phyloP scores from a whole-genome alignment of 129 eudicot species.

The Pulicaria dysenterica region DNA sequence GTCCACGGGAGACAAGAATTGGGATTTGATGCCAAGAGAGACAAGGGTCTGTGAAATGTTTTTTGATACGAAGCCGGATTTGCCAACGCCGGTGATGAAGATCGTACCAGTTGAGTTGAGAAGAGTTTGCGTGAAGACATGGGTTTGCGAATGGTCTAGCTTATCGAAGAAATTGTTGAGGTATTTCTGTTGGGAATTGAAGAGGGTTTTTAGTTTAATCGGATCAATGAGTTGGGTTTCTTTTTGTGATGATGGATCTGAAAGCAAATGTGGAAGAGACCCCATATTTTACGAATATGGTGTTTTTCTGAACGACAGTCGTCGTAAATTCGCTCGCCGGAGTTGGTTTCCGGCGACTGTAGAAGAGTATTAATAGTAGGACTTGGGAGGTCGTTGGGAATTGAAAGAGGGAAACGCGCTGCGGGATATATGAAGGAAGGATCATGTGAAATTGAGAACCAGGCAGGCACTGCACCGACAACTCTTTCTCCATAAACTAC shows the following conservation, averaged over 20 bases:
- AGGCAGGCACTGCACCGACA: conserved; percentile 30
- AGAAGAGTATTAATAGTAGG: background rate
- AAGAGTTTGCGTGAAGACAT: conserved; percentile 76
- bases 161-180: conserved; percentile 82
- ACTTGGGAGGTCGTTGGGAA: background rate
- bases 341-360: conserved; percentile 29
- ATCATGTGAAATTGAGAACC: conserved; percentile 17
- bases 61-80: conserved; percentile 91
- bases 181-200: conserved; percentile 80
- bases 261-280: conserved; percentile 39
- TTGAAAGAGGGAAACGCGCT: background rate
- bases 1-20: conserved; percentile 75
- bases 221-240: conserved; percentile 39
- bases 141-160: conserved; percentile 76
- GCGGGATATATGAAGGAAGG: background rate
- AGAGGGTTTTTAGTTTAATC: conserved; percentile 57
- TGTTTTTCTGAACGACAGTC: background rate
- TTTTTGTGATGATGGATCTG: conserved; percentile 26
- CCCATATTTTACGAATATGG: conserved; percentile 36
- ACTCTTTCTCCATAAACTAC: background rate
- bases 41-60: conserved; percentile 91
- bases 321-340: conserved; percentile 30
- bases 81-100: conserved; percentile 89
- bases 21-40: conserved; percentile 76
- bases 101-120: conserved; percentile 66